These are phyloP conservation scores for Colletotrichum siamense DNA, from an alignment of 2,329 filamentous ascomycete species.

Conservation along the genomic window DNA sequence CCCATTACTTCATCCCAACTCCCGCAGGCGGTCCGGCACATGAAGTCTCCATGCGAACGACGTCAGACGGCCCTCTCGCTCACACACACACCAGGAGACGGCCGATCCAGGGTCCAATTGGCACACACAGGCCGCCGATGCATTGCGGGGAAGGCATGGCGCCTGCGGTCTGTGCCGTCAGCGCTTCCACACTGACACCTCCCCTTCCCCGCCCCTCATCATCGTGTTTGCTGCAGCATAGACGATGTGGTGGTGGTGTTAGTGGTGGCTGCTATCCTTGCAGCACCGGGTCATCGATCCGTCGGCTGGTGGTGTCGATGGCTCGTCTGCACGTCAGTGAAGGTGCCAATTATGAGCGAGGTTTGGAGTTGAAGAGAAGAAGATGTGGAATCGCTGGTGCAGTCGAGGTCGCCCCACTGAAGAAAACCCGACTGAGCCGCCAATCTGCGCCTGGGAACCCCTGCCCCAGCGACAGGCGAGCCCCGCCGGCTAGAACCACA, in stretches of 20 bases:
- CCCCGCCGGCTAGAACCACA: not conserved
- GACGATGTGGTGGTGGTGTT: not conserved
- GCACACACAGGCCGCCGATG: not conserved
- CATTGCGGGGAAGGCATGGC: not conserved
- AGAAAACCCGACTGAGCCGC: constrained; percentile 1
- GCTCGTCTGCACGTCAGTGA: not conserved
- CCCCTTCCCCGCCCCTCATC: not conserved
- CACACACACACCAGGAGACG: not conserved
- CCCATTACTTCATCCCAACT: not conserved
- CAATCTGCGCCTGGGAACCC: not conserved
- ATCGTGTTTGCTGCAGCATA: not conserved
- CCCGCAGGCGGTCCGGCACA: not conserved
- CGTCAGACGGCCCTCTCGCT: not conserved
- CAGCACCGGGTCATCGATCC: not conserved
- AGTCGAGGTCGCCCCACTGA: not conserved
- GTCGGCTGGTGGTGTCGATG: not conserved
- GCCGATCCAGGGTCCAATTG: constrained; percentile 1
- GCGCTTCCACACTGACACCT: not conserved
- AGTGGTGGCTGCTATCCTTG: not conserved
- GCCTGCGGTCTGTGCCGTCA: not conserved
- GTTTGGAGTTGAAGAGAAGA: not conserved
- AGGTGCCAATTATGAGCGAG: not conserved
- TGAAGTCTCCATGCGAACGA: not conserved
- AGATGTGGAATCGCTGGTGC: not conserved
- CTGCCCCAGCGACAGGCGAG: not conserved